Evolutionary conservation across 768 basidiomycete genomes (phyloP), one percentile per base, ranked within the genome.

Genomic region (Panaeolus cyanescens): DNA sequence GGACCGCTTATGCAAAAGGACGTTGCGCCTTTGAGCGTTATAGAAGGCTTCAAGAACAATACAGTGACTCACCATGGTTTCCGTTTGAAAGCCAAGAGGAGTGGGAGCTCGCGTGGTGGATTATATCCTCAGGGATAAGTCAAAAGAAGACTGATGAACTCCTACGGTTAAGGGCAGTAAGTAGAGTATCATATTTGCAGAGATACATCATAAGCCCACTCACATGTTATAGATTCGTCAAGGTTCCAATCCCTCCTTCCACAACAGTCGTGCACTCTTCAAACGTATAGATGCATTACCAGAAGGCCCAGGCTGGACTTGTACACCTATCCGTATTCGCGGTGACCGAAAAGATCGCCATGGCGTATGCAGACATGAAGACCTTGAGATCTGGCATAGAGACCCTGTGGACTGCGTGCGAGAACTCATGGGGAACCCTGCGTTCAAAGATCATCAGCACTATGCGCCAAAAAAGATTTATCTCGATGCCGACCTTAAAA

Each of bases 371-470:
- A 33, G 63, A 34, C 10, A 20, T 5, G 62, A 69, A 45, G 58
- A 65, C 2, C 39, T 65, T 6, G 66, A 67, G 36, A 34, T 69
- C 1, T 71, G 70, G 71, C 53, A 60, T 40, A 50, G 67, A 6
- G 63, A 75, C 55, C 72, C 73, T 56, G 60, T 75, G 4, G 71
- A 74, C 33, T 71, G 68, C 62, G 59, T 75, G n/a, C 37, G 58
- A 15, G 66, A 73, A 20, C 50, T 74, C 2, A 65, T 77, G 1
- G 40, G 69, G 8, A 76, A 76, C 58, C 72, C 74, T 3, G 63
- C 62, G 3, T 79, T 81, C 61, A 28, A 62, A 2, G 64, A 72
- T 6, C 2, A 64, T 1, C 55, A 75, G 36, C 19, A 56, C 1
- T 80, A 75, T 58, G 66, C 59, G 19, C 77, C 75, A 0, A 65